These are phyloP conservation scores for Fabrea salina DNA, from an alignment of 169 alveolate species.

Conservation along the genomic window DNA sequence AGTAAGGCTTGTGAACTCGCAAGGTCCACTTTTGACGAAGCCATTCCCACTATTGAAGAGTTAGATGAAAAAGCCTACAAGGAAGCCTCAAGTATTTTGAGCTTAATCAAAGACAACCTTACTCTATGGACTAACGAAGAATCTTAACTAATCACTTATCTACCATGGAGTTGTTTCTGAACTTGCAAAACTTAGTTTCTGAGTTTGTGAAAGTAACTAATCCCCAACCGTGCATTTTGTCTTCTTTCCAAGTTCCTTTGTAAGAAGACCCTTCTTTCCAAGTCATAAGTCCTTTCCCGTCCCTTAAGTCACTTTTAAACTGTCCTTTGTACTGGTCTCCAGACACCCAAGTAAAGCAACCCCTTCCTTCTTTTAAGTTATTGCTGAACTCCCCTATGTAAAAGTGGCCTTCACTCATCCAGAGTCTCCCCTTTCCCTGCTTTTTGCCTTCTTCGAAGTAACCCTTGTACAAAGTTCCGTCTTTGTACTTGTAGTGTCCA, in stretches of 20 bases:
- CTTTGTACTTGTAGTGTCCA: slow-evolving; percentile 9
- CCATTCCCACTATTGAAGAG: slow-evolving; percentile 93
- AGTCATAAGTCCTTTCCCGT: slow-evolving; percentile 69
- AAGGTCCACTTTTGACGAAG: slow-evolving; percentile 94
- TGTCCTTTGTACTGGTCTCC: slow-evolving; percentile 48
- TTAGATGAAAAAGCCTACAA: slow-evolving; percentile 94
- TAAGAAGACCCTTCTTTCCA: slow-evolving; percentile 81
- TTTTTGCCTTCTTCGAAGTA: background rate
- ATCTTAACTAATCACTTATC: too few species aligned
- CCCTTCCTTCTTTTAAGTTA: slow-evolving; percentile 22
- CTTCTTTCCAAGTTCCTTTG: slow-evolving; percentile 27
- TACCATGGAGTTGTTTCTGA: too few species aligned
- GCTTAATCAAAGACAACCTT: slow-evolving; percentile 72
- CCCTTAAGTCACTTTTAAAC: slow-evolving; percentile 57
- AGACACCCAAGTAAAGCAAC: background rate
- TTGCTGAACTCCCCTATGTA: slow-evolving; percentile 28
- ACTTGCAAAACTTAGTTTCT: too few species aligned
- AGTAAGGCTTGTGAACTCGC: slow-evolving; percentile 99
- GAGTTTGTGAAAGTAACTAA: background rate
- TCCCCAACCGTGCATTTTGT: slow-evolving; percentile 14
- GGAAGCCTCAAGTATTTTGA: slow-evolving; percentile 79
- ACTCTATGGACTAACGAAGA: slow-evolving; percentile 74
- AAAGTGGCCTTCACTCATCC: background rate
- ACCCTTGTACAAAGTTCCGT: slow-evolving; percentile 23
- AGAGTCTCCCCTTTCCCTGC: slow-evolving; percentile 19